Percentiles rank a stretch among this genome's conserved stretches.
Evolutionary conservation across 1,284 basidiomycete species (phyloP).

Genomic region (Cutaneotrichosporon arboriforme): DNA sequence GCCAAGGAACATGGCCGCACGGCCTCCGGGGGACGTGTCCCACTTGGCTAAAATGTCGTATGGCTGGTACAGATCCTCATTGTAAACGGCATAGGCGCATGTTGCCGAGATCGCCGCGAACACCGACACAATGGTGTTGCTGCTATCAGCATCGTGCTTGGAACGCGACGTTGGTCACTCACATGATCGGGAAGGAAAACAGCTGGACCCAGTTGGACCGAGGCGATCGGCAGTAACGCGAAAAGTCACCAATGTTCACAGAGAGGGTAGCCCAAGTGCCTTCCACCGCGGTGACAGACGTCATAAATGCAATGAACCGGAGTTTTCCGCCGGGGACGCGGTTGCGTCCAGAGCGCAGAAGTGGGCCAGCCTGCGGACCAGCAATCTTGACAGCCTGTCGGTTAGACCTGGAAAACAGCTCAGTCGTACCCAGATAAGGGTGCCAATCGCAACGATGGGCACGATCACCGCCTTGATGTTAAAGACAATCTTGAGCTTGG

Average conservation of each 20-base stretch:
- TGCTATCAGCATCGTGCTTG: background rate
- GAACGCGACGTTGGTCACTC: background rate
- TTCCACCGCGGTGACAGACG: slow-evolving; percentile 11
- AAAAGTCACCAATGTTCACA: slow-evolving; percentile 19
- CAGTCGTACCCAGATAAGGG: slow-evolving; percentile 59
- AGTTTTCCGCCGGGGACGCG: slow-evolving; percentile 6
- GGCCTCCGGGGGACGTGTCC: slow-evolving; percentile 13
- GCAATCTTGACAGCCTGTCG: slow-evolving; percentile 32
- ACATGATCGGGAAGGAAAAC: slow-evolving; percentile 13
- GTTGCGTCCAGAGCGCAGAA: slow-evolving; percentile 3
- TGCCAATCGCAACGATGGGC: slow-evolving; percentile 60
- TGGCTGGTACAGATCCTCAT: slow-evolving; percentile 44
- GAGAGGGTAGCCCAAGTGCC: slow-evolving; percentile 17
- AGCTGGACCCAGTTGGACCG: slow-evolving; percentile 12
- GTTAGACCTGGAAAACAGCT: slow-evolving; percentile 48
- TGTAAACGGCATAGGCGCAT: slow-evolving; percentile 50
- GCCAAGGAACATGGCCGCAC: slow-evolving; percentile 69
- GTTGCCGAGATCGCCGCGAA: slow-evolving; percentile 28
- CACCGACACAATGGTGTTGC: slow-evolving; percentile 39
- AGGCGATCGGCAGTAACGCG: slow-evolving; percentile 15
- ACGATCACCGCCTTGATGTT: slow-evolving; percentile 58
- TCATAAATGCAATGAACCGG: slow-evolving; percentile 19
- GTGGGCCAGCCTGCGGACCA: slow-evolving; percentile 9
- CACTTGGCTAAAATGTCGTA: slow-evolving; percentile 28
- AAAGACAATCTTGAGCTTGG: slow-evolving; percentile 65